Base-by-base conservation (phyloP, 768 basidiomycete genomes). In the Leccinum broughii region DNA sequence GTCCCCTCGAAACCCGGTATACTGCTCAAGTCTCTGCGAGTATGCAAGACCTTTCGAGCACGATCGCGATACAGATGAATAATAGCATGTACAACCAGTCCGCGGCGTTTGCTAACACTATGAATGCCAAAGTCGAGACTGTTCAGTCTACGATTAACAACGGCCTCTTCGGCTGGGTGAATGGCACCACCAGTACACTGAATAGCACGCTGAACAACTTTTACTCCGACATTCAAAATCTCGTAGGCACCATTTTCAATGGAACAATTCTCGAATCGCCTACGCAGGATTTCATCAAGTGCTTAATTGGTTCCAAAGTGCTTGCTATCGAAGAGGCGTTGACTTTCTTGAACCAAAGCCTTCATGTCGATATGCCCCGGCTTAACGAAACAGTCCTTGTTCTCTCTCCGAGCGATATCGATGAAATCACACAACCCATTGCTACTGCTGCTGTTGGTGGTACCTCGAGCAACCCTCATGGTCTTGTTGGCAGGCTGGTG, bases 151-250 rank as follows among this genome's bases (percentile, higher is more conserved):
- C 85, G 6, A 84, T 98, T 74, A 93, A 98, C 71, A 77, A 92
- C 44, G 90, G 90, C 26, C 76, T 98, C 51, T 96, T 98, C 63
- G 94, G 95, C 10, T 98, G 95, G 95, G 88, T 98, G 53, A 94
- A 98, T 67, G 83, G 80, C 17, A 96, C 96, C 8, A 96, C 94
- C 1, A 86, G 85, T 4, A 86, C 88, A 6, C 82, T 99, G 56
- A 99, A 99, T 73, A 77, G 79, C 66, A 97, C 96, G 3, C 77
- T 99, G 68, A 88, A 84, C 70, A 81, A 80, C 51, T 96, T 99
- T 74, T 98, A 98, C 76, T 79, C 79, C 58, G 94, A 93, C 54
- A 76, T 99, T 34, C 91, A 96, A 74, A 79, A 82, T 49, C 80
- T 84, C 6, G 92, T 98, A n/a, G 77, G 80, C 57, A 80, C 81